Evolutionary conservation across 768 basidiomycete genomes (phyloP), one percentile per base, ranked within the genome.

Genomic region (Udeniomyces megalosporus): DNA sequence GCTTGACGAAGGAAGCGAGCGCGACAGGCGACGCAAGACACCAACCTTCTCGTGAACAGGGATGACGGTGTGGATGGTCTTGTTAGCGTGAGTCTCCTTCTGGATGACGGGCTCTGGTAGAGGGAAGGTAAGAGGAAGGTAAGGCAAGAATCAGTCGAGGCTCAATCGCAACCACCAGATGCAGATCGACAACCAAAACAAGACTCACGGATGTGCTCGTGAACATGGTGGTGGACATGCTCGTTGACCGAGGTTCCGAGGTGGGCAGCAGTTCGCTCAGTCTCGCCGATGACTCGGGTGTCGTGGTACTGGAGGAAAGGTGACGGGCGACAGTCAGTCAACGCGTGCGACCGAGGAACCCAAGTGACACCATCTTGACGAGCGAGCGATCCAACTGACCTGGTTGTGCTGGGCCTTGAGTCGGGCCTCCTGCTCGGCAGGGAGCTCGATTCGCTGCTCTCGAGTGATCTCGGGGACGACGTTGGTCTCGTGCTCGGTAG

Each of bases 101-200:
- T 75, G 73, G 60, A 76, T 74, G 62, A 74, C 71, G 26, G 75
- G 75, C 65, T 66, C n/a, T n/a, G n/a, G n/a, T n/a, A n/a, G n/a
- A n/a, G n/a, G n/a, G n/a, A n/a, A n/a, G n/a, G n/a, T n/a, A n/a
- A n/a, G n/a, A n/a, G n/a, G n/a, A n/a, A n/a, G n/a, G n/a, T n/a
- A n/a, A n/a, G n/a, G n/a, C n/a, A n/a, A n/a, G n/a, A n/a, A n/a
- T n/a, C n/a, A n/a, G n/a, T n/a, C n/a, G n/a, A n/a, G n/a, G n/a
- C n/a, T n/a, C n/a, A n/a, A n/a, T n/a, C n/a, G n/a, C n/a, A n/a
- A n/a, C n/a, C n/a, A n/a, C n/a, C n/a, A n/a, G n/a, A n/a, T n/a
- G n/a, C n/a, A n/a, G n/a, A n/a, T n/a, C n/a, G n/a, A n/a, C n/a
- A n/a, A n/a, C n/a, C n/a, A n/a, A n/a, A n/a, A n/a, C n/a, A n/a